Percentiles rank a stretch among this genome's conserved stretches.
Evolutionary conservation across 176 grass and related monocot genomes (phyloP).

Genomic region (Microstegium vimineum): DNA sequence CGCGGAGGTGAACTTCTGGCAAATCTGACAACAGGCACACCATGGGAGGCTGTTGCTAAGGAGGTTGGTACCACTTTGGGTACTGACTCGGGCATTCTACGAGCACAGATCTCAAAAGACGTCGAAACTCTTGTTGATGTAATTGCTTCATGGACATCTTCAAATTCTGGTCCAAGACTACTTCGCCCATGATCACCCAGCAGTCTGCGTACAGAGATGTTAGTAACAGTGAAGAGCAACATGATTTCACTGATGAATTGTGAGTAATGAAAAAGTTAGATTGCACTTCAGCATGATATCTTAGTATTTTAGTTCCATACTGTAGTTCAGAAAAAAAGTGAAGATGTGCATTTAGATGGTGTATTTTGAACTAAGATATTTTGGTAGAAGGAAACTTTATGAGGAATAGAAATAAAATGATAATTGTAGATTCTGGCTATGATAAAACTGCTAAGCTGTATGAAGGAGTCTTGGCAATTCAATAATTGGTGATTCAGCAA

Average conservation of each 20-base stretch:
- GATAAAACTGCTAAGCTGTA: not conserved
- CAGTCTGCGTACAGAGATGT: not conserved
- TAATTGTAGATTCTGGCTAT: not conserved
- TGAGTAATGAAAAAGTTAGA: not conserved
- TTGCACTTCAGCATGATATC: not conserved
- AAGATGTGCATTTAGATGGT: not conserved
- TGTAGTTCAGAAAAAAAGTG: not conserved
- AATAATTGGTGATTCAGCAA: not conserved
- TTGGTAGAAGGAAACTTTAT: not conserved
- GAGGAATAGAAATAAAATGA: not conserved
- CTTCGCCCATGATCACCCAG: conserved; percentile 45
- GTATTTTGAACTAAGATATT: not conserved
- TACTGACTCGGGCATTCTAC: conserved; percentile 54
- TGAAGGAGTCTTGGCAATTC: not conserved
- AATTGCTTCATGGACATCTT: conserved; percentile 71
- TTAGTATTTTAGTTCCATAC: not conserved
- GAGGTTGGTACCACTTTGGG: conserved; percentile 76
- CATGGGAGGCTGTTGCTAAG: conserved; percentile 84
- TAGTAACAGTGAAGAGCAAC: conserved; percentile 2
- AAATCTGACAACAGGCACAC: conserved; percentile 77
- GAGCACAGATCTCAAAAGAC: conserved; percentile 75
- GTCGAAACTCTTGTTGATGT: conserved; percentile 63
- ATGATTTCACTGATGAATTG: conserved; percentile 8
- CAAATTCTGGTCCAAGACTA: conserved; percentile 75
- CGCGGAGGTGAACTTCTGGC: conserved; percentile 74